Base-by-base conservation (phyloP, 2,329 filamentous ascomycete genomes). In the Lasiodiplodia theobromae region DNA sequence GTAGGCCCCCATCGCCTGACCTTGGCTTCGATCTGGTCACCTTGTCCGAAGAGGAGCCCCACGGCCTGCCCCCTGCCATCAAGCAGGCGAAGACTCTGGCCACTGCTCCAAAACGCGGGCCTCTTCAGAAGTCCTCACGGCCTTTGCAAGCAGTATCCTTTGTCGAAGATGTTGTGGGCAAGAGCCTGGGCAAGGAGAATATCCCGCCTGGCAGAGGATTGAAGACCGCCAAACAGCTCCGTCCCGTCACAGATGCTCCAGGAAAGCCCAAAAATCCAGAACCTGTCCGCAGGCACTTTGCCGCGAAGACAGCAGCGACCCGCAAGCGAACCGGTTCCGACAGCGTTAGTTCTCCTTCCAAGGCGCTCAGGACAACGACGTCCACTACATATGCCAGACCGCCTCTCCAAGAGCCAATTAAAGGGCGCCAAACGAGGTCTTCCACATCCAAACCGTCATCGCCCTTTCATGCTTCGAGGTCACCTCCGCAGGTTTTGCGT, bases 101-200 rank as follows among this genome's bases (percentile, higher is more conserved):
- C 62, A 79, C 76, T 14, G 81, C 83, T 34, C 83, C 84, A 2
- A 86, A 82, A 73, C 81, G 84, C 52, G 80, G 78, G 21, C 86
- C 87, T 3, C 75, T 89, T 63, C 82, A 83, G 44, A 79, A 82
- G 49, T 81, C 77, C 14, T 74, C 74, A 31, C 68, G 68, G 68
- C 68, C 78, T 65, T 69, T 77, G 7, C 85, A 86, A 71, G 81
- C 81, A 57, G 73, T 76, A 8, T 77, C 78, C 4, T 77, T 79
- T 51, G 75, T 77, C 21, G 73, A 79, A 53, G 85, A 88, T 72
- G 74, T 85, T n/a, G 73, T 80, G 69, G 87, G 87, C 28, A 82
- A 82, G 60, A 86, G 86, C 40, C 83, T 83, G 4, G 88, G 88
- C 6, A 91, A 91, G 72, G 88, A 90, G 75, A 91, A 90, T 70